A percentile compares a stretch with the other conserved stretches of the same genome.
Conservation (phyloP, 257 asterid genomes). For the Solanum piurae region DNA sequence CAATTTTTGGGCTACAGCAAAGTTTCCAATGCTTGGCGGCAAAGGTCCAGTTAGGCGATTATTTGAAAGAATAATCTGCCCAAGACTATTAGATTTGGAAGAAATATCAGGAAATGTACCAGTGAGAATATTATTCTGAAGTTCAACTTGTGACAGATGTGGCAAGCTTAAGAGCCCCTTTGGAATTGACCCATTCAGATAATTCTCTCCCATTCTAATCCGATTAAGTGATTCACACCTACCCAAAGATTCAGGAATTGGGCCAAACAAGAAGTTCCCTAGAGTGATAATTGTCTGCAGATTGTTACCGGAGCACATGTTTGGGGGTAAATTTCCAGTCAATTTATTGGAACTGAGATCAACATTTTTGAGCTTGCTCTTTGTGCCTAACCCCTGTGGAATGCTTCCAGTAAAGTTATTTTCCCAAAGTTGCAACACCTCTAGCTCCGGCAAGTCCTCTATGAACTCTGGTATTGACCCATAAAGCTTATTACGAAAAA, state of each 20-base stretch:
- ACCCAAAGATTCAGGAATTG: slow-evolving; percentile 74
- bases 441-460: slow-evolving; percentile 62
- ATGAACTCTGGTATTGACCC: slow-evolving; percentile 89
- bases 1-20: slow-evolving; percentile 78
- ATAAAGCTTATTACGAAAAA: slow-evolving; percentile 76
- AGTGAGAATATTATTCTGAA: slow-evolving; percentile 68
- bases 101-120: slow-evolving; percentile 61
- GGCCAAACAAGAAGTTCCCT: slow-evolving; percentile 77
- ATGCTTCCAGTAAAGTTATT: slow-evolving; percentile 88
- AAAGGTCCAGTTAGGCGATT: slow-evolving; percentile 64
- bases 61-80: slow-evolving; percentile 84
- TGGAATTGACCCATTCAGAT: slow-evolving; percentile 81
- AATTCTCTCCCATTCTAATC: slow-evolving; percentile 83
- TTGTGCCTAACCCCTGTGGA: slow-evolving; percentile 60
- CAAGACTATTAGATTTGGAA: slow-evolving; percentile 32
- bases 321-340: slow-evolving; percentile 76
- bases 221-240: slow-evolving; percentile 64
- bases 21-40: slow-evolving; percentile 78
- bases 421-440: slow-evolving; percentile 91
- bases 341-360: slow-evolving; percentile 85
- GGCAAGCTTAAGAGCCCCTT: slow-evolving; percentile 71
- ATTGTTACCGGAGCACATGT: slow-evolving; percentile 53
- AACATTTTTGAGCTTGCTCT: slow-evolving; percentile 53
- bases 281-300: slow-evolving; percentile 63
- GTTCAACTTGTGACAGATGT: slow-evolving; percentile 68